Base-by-base conservation (phyloP, 2,329 filamentous ascomycete genomes). In the Beauveria sp. region DNA sequence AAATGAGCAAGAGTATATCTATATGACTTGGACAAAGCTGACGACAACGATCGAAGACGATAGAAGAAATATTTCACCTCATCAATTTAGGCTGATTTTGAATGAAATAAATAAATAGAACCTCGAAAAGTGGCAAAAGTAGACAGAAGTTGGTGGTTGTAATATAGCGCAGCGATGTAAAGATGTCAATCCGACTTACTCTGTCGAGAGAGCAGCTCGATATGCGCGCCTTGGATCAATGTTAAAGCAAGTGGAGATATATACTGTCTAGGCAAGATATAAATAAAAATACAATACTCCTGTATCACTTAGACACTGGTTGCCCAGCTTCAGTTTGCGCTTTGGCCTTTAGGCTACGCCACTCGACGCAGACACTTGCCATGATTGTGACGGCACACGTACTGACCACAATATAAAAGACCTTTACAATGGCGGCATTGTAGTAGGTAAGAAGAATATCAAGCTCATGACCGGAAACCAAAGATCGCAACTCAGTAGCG, bases 281-380 rank as follows among this genome's bases (percentile, higher is more conserved):
- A 3, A 16, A 7, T 34, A 34, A 5, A 24, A 26, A 26, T 16
- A 48, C 16, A 51, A 20, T 4, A 34, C 2, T n/a, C 4, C 9
- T 3, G 7, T 12, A 20, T 34, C 26, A 54, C n/a, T 54, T 43
- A 3, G 51, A 18, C 16, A 20, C 34, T 18, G 34, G n/a, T 26
- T 45, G 38, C 14, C 57, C 48, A 14, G 38, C 50, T 31, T 62
- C 43, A 5, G 38, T 40, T 26, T 53, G 26, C 12, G 40, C 54
- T 28, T 46, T 58, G 8, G 61, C 79, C 67, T 82, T 83, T 18
- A 83, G 75, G 61, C 77, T 82, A 71, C 77, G 78, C 77, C 77
- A 79, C 68, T 82, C 80, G 61, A 80, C 74, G 1, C 72, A 69
- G 3, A 74, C 65, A 5, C 69, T 66, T 1, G 74, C 74, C 18